Percentiles rank a stretch among this genome's conserved stretches.
Conservation (phyloP, 257 asterid species). For the Nicotiana tabacum region DNA sequence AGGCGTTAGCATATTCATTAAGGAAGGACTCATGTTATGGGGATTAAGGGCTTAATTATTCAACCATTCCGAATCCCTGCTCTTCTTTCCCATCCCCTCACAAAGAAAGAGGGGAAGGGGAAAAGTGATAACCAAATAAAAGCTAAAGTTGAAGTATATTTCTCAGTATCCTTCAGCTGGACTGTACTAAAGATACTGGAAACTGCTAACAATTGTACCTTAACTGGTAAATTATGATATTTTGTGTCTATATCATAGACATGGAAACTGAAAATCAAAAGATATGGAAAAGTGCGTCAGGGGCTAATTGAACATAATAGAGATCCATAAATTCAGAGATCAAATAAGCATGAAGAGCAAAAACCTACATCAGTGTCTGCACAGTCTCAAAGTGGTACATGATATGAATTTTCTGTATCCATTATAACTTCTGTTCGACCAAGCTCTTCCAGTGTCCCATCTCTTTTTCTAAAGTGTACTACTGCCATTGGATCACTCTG, state of each 20-base stretch:
- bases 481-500: constrained; percentile 98
- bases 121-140: neutral
- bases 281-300: neutral
- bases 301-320: neutral
- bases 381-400: constrained; percentile 76
- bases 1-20: neutral
- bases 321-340: neutral
- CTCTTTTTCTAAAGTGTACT: constrained; percentile 53
- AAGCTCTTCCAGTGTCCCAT: constrained; percentile 72
- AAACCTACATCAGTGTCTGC: constrained; percentile 59
- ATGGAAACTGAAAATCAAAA: constrained; percentile 49
- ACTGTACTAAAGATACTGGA: neutral
- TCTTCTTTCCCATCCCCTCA: neutral
- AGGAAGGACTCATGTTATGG: neutral
- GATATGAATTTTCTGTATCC: constrained; percentile 68
- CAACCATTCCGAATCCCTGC: neutral
- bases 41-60: neutral
- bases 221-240: constrained; percentile 57
- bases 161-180: neutral
- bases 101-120: neutral
- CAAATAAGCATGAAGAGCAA: neutral
- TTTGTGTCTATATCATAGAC: constrained; percentile 70
- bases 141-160: neutral
- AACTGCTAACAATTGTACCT: constrained; percentile 35
- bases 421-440: constrained; percentile 86